Base-by-base conservation (phyloP, 2,329 filamentous ascomycete species). In the Microcera coccophila region DNA sequence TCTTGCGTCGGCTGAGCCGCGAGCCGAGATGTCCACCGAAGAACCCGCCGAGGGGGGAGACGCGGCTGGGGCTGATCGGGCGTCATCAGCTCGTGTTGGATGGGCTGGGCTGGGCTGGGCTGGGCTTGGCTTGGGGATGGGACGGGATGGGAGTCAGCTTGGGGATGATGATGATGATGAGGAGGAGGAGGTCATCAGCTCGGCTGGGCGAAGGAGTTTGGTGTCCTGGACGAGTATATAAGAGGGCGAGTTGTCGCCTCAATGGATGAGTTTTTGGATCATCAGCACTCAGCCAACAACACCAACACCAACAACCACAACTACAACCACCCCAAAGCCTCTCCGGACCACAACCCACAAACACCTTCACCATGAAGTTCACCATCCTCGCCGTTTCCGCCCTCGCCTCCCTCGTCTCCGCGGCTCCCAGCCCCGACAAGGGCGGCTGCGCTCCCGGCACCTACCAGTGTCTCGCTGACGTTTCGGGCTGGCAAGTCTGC, bases 401-500 rank as follows among this genome's bases (percentile, higher is more conserved):
- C 38, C 38, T 55, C 22, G 39, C 57, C 38, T 32, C 62, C 43
- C 55, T 54, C 35, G 47, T 53, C 16, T 33, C 53, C 37, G 53
- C 50, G 14, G 39, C 53, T 28, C 53, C 55, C 2, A 24, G 47
- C 15, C 48, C 48, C 10, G 22, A 14, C 39, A 11, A 36, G 22
- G 22, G 34, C 4, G 28, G 18, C 12, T 68, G 65, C 61, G 54
- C 44, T 31, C 63, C 65, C 2, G 65, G 42, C 33, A 65, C 64
- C n/a, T 68, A 68, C 50, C 10, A 45, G 10, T 68, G 66, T 60
- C 42, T 56, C 16, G 22, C 38, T 12, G 38, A 58, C 42, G 41
- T 34, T 32, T 36, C 36, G 4, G 63, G 59, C 43, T 68, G 65
- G 65, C 44, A 59, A 37, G 52, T 65, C 38, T 68, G 65, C 61